Percentiles rank a stretch among this genome's conserved stretches.
Conservation (phyloP, 805 yeast genomes). For the Wickerhamiella hasegawae region DNA sequence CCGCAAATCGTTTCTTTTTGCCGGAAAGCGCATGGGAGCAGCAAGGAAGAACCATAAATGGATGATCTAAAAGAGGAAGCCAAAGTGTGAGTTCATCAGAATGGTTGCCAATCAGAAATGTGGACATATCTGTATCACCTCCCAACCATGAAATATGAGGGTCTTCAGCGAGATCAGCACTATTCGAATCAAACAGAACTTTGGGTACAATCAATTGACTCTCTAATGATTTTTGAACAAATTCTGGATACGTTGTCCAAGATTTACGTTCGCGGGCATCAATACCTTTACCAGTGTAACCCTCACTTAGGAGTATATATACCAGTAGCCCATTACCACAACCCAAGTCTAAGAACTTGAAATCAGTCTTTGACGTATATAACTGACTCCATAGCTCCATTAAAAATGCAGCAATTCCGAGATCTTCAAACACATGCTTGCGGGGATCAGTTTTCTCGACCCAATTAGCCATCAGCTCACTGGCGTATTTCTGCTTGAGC, state of each 20-base stretch:
- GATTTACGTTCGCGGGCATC: constrained; percentile 85
- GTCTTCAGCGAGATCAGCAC: neutral
- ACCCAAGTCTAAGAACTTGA: constrained; percentile 77
- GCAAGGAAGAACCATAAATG: constrained; percentile 87
- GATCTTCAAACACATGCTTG: constrained; percentile 91
- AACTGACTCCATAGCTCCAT: constrained; percentile 67
- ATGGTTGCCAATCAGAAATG: constrained; percentile 86
- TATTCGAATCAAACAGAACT: neutral
- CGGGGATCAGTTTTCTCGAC: constrained; percentile 88
- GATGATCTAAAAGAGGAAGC: constrained; percentile 67
- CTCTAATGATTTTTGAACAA: constrained; percentile 38
- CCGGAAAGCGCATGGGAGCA: constrained; percentile 84
- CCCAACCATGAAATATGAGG: neutral
- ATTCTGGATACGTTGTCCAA: constrained; percentile 63
- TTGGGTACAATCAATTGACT: constrained; percentile 76
- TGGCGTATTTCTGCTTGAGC: constrained; percentile 70
- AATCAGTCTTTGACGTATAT: constrained; percentile 26
- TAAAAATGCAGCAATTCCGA: constrained; percentile 87
- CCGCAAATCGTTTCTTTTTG: constrained; percentile 41
- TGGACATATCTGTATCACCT: constrained; percentile 23
- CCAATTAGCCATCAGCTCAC: constrained; percentile 64
- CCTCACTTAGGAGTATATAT: constrained; percentile 59
- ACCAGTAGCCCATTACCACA: constrained; percentile 90
- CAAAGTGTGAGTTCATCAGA: constrained; percentile 92
- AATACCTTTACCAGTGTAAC: constrained; percentile 66